Conservation (phyloP, 139 green algal species). For the Gonium pectorale region DNA sequence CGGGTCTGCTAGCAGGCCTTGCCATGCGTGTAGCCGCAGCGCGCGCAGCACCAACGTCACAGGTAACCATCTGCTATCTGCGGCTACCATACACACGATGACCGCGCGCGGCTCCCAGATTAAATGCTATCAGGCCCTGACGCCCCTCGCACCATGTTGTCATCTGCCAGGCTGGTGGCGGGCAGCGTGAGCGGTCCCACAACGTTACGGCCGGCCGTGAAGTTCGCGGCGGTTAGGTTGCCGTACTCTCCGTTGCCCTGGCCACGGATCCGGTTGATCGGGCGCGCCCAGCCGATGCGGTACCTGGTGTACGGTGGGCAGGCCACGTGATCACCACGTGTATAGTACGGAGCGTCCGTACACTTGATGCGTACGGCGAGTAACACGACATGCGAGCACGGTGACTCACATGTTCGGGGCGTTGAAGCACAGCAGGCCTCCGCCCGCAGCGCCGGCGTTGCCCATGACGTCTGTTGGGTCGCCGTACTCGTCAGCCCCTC, state of each 20-base stretch:
- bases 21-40: too few species aligned
- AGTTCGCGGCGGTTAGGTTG: constrained; percentile 15
- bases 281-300: constrained; percentile 8
- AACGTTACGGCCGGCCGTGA: background rate
- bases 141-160: constrained; percentile 1
- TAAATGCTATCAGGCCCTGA: background rate
- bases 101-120: background rate
- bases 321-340: background rate
- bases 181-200: background rate
- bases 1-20: too few species aligned
- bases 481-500: background rate
- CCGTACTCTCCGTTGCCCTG: background rate
- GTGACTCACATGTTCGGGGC: constrained; percentile 6
- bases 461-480: constrained; percentile 38
- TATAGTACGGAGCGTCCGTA: background rate
- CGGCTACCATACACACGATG: background rate
- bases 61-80: too few species aligned
- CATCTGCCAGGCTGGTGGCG: background rate
- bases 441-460: background rate
- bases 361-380: too few species aligned
- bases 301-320: background rate
- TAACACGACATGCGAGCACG: background rate
- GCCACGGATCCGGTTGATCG: background rate
- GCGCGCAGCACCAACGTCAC: too few species aligned
- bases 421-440: constrained; percentile 8